phyloP scores from a whole-genome alignment of 116 monocot genomes.

The Thalassia testudinum region DNA sequence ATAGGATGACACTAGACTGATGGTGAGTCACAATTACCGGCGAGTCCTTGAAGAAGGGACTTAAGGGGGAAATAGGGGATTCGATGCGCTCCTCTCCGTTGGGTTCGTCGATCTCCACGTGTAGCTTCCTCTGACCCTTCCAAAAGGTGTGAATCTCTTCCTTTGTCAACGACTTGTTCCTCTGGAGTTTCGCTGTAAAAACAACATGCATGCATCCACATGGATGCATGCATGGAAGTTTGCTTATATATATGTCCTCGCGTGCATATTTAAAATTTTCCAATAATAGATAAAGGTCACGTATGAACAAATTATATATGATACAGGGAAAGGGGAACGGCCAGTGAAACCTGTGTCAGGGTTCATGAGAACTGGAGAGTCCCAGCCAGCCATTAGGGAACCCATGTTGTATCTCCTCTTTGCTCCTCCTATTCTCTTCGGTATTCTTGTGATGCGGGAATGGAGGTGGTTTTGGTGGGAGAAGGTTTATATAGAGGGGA shows the following conservation, averaged over 20 bases:
- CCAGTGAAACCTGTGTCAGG: constrained; percentile 20
- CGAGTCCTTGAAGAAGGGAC: constrained; percentile 1
- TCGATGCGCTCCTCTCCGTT: neutral
- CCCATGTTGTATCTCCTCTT: no score
- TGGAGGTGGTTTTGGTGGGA: no score
- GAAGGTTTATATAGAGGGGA: no score
- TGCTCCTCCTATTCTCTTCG: no score
- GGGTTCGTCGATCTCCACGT: neutral
- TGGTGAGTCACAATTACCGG: constrained; percentile 1
- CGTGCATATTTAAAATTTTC: no score
- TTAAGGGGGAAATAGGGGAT: neutral
- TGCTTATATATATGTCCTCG: no score
- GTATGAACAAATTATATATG: no score
- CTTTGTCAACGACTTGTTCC: constrained; percentile 49
- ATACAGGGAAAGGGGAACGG: no score
- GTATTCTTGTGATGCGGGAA: no score
- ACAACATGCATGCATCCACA: neutral
- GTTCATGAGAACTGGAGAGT: constrained; percentile 15
- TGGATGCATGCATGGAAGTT: no score
- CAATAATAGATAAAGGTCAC: no score
- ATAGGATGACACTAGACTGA: no score
- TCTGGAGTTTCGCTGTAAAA: constrained; percentile 18
- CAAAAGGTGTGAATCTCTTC: constrained; percentile 41
- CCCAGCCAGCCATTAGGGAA: constrained; percentile 63
- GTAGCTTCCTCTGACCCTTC: constrained; percentile 13